Evolutionary conservation across 129 eudicot genomes (phyloP), one percentile per base, ranked within the genome.

Genomic region (Flaveria linearis): DNA sequence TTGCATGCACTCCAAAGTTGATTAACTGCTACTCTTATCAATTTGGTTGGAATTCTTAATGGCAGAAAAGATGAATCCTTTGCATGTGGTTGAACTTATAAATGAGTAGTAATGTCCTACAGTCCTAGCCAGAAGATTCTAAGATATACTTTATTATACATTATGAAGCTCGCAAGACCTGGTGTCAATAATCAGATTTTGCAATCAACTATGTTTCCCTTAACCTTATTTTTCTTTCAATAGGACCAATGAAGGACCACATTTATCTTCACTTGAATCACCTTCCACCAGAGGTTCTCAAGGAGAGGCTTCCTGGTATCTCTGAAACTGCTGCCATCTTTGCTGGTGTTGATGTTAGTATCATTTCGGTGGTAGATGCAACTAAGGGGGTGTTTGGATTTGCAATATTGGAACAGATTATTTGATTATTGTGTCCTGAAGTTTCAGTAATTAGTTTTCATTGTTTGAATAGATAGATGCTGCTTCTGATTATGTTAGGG

Each of bases 301-400:
- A 91, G 89, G 99, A 94, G 77, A 94, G 99, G 78, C 99, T 94
- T 77, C 99, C 99, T 52, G 99, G 99, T 76, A 94, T 94, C 56
- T 94, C 99, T 36, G 97, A 94, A 88, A 94, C 99, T 72, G 99
- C 99, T 72, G 99, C 99, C 23, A 94, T 94, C 68, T 94, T 94
- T 86, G 96, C 97, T 78, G 99, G 97, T 55, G 99, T 94, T 68
- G 99, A 94, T 83, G 99, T 94, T 74, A 95, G 51, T 56, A 26
- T 62, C 13, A 7, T 64, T 70, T 50, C 26, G 30, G 52, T 68
- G 60, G 47, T 56, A 67, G 52, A 68, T 75, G 41, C 36, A 53
- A 64, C 45, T 22, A 53, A 49, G 74, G 74, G 42, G 60, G 60
- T 69, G 57, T 69, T 69, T 69, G 60, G 58, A 25, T 22, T 15